Evolutionary conservation across 306 rosid species (phyloP), one percentile per base, ranked within the genome.

Genomic region (Cucumis melo): DNA sequence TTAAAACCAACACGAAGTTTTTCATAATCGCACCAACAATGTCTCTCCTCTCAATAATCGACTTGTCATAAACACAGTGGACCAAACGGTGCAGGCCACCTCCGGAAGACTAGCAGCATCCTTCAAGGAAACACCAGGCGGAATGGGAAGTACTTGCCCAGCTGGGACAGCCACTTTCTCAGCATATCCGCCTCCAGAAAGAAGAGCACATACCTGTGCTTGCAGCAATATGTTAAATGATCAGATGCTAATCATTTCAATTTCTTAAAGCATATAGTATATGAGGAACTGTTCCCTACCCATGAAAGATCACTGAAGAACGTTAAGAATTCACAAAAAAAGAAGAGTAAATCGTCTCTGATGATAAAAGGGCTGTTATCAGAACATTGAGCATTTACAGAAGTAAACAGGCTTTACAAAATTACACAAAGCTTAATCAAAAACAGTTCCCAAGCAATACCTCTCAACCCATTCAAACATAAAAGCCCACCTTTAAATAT

Each of bases 71-170:
- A 91, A 94, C 68, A 88, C 75, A 48, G 97, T 90, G 0, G 98
- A 94, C 98, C 98, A 94, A 24, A 94, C 96, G 8, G 98, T 94
- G 84, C 93, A 81, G 7, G 98, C 96, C 46, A 90, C 97, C 82
- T 90, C 98, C 3, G 98, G 97, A 48, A 94, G 83, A 76, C 88
- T 66, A 73, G 96, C 84, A 5, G 98, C 97, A 80, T 94, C 96
- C 77, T 76, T 83, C 75, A 94, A 60, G 51, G 96, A 87, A 86
- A 94, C 59, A 16, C 91, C 96, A 0, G 83, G 11, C 1, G 97
- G 97, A 75, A 90, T 65, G 0, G 95, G 91, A 85, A 94, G 90
- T 57, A 91, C 73, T 77, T 91, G 98, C 20, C 87, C 97, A 10
- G 80, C 89, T 1, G 93, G 93, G 79, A 85, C 95, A 10, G 95